Base-by-base conservation (phyloP, 2,329 filamentous ascomycete species). In the Sarocladium kiliense region DNA sequence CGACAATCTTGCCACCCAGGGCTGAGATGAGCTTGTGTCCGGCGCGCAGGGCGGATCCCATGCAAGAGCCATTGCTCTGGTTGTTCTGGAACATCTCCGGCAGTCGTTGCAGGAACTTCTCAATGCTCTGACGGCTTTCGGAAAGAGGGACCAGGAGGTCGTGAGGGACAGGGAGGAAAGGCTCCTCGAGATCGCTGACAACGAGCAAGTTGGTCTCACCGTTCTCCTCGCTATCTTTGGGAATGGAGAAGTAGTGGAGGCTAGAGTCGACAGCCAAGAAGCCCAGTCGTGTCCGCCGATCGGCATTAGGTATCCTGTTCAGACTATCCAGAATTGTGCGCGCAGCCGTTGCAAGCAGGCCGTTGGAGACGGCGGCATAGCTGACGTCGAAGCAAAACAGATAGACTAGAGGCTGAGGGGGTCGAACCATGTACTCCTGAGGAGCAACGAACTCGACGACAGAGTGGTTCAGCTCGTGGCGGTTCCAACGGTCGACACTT, bases 351-450 rank as follows among this genome's bases (percentile, higher is more conserved):
- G 94, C 94, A 57, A 97, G 78, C 30, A 99, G 85, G 50, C 94
- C 94, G 60, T 87, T 96, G 16, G 91, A 91, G 16, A 97, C 89
- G 30, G 93, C 86, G 12, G 90, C 85, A 64, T 91, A 95, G 77
- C 91, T 96, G 60, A 97, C 92, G 64, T 97, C 93, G 66, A 97
- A 90, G 63, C 96, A 78, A 80, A 97, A 97, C 14, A 97, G 81
- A 69, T 97, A 97, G 37, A 97, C 93, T 37, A 97, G 79, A 37
- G 94, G 94, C 72, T 96, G 93, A 44, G 94, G 94, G 56, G 94
- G 92, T 58, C 94, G 88, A 34, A 99, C 94, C 94, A 99, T 99
- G 74, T 99, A 99, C 73, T 99, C 94, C 72, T 99, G 94, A 2
- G 94, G 94, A 12, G 94, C 94, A 62, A 99, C 89, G 67, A 97